A percentile compares a stretch with the other conserved stretches of the same genome.
Evolutionary conservation across 2,329 filamentous ascomycete species (phyloP).

Genomic region (Aaosphaeria arxii): DNA sequence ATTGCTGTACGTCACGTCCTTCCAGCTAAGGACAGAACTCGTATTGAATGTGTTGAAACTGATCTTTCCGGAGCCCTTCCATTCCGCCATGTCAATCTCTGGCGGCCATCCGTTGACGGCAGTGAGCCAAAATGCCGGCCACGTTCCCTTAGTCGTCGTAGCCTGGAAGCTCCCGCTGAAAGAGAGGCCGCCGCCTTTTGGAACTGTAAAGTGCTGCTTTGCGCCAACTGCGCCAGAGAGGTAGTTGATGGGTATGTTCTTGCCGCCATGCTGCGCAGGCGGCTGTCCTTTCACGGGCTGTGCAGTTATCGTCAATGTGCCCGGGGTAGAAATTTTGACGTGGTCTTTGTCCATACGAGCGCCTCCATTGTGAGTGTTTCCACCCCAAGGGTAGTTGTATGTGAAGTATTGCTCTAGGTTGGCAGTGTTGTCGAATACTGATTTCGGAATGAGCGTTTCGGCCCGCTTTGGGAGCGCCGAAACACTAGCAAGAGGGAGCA

Average conservation of each 20-base stretch:
- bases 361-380: constrained; percentile 54
- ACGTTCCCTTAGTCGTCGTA: constrained; percentile 44
- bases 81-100: constrained; percentile 60
- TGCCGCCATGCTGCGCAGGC: constrained; percentile 25
- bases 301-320: constrained; percentile 49
- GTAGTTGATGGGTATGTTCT: constrained; percentile 48
- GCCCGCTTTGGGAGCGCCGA: neutral
- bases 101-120: constrained; percentile 56
- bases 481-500: too few relatives aligned
- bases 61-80: constrained; percentile 57
- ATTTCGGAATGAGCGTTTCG: constrained; percentile 23
- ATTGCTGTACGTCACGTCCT: constrained; percentile 48
- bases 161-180: constrained; percentile 42
- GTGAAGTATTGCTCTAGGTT: constrained; percentile 43
- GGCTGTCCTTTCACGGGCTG: constrained; percentile 43
- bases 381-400: constrained; percentile 58
- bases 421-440: constrained; percentile 28
- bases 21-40: constrained; percentile 44
- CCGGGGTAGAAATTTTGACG: constrained; percentile 37
- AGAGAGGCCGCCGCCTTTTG: constrained; percentile 37
- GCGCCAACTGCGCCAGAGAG: constrained; percentile 49
- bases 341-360: constrained; percentile 53
- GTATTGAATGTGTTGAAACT: constrained; percentile 57
- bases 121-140: constrained; percentile 61
- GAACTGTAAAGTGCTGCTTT: constrained; percentile 42